Evolutionary conservation across 345 rosid genomes (phyloP).

Genomic region (Turritis glabra): DNA sequence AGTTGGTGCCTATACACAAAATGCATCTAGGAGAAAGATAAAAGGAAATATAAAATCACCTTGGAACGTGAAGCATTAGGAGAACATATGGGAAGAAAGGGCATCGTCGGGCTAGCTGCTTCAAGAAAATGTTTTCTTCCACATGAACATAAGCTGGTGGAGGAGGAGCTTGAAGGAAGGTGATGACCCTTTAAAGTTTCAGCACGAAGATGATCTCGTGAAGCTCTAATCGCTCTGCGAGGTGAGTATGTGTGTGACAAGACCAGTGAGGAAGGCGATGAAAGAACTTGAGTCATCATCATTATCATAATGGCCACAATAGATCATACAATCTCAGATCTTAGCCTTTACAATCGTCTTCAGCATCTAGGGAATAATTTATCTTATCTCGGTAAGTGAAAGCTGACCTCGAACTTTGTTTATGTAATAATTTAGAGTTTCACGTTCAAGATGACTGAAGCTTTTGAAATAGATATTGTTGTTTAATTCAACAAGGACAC

Average conservation of each 20-base stretch:
- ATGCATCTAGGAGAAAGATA: background rate
- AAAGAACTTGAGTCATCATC: slow-evolving; percentile 17
- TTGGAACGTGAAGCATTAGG: slow-evolving; percentile 29
- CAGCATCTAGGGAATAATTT: background rate
- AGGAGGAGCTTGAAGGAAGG: background rate
- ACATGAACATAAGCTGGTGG: slow-evolving; percentile 41
- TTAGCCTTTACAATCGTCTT: background rate
- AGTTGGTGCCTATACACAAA: background rate
- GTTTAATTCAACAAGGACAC: background rate
- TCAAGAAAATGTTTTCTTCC: slow-evolving; percentile 52
- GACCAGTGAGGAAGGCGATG: slow-evolving; percentile 17
- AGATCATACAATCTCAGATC: slow-evolving; percentile 3
- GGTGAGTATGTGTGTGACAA: background rate
- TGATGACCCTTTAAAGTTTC: slow-evolving; percentile 8
- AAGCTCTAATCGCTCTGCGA: slow-evolving; percentile 16
- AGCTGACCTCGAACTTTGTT: background rate
- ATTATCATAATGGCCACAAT: slow-evolving; percentile 15
- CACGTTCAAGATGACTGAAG: background rate
- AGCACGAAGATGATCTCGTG: slow-evolving; percentile 16
- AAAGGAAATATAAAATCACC: slow-evolving; percentile 38
- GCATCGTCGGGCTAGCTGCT: slow-evolving; percentile 36
- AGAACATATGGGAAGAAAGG: slow-evolving; percentile 42
- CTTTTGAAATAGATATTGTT: background rate
- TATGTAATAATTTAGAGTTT: background rate
- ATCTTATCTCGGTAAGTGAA: background rate